Evolutionary conservation across 768 basidiomycete species (phyloP), one percentile per base, ranked within the genome.

Genomic region (Coprinopsis strossmayeri): DNA sequence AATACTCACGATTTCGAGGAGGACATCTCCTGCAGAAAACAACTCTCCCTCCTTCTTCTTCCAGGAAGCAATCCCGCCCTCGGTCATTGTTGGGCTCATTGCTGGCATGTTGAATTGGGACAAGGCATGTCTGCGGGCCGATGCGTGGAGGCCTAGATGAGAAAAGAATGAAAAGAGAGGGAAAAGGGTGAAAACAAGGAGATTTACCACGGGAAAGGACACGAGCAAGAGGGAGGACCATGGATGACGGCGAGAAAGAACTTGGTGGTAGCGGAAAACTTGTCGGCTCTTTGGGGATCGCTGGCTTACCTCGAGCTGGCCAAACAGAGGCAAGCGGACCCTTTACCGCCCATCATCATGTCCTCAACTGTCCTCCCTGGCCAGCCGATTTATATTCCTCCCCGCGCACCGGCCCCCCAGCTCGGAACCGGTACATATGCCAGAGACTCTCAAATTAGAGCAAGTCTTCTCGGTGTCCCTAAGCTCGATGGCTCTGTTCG

Each of bases 71-170:
- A 99, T 96, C 54, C 95, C 96, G 54, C 96, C 96, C 73, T 98
- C 96, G 2, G 93, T 93, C 96, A 99, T 99, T 50, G 96, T 99
- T 26, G 96, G 96, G 54, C 91, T 95, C 95, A 98, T 99, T 57
- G 96, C 93, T 50, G 93, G 94, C 91, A 96, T 94, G 54, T 83
- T 74, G 71, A 97, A 94, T 64, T 83, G 90, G 52, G 87, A 72
- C 57, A 98, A 77, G 32, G 86, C 93, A 70, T 76, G 70, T 58
- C 87, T 72, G 53, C 81, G 79, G 47, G 84, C 77, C 25, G 94
- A 93, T 59, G 78, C 77, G 73, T 93, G 90, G 46, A 97, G 72
- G 60, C 82, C 94, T 95, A 61, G 45, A 30, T n/a, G 20, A 49
- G 27, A 13, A 55, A 39, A 12, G 40, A 39, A 44, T 20, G 13